Evolutionary conservation across 768 basidiomycete species (phyloP), one percentile per base, ranked within the genome.

Genomic region (Leucocoprinus sp.): DNA sequence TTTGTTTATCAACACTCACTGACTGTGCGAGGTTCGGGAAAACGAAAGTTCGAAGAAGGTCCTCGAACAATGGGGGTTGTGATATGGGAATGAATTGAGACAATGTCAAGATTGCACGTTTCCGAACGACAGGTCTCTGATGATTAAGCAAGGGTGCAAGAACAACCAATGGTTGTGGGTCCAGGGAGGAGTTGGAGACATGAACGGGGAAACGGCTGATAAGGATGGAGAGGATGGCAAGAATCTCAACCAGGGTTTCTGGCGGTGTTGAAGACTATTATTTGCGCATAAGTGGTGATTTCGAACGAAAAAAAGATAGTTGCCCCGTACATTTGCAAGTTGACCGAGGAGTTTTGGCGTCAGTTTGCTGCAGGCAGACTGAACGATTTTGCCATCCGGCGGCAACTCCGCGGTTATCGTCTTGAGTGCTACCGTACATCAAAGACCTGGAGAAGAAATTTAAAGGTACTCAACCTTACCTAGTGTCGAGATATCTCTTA

Each of bases 371-470:
- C 90, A 91, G 26, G 86, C 86, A 33, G 81, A 82, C 1, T 71
- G 70, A 0, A 85, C 84, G 46, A 93, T 80, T 56, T 80, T 82
- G 42, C 86, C 82, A 52, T 87, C 86, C 4, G 79, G 76, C 7
- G 89, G 87, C 40, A 98, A 71, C 63, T 97, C 93, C 14, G 84
- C 76, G 3, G 93, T 92, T 54, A 98, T 93, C 2, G 92, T 95
- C 67, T 97, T 98, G 47, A 99, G 70, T 4, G 92, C 95, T 93
- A 54, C 23, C 29, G 37, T 48, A 3, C 15, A 37, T 29, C 19
- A 31, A 27, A 45, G 97, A 69, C 5, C 88, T 92, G 92, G 54
- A 17, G 19, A 2, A 27, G 15, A 8, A 24, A 15, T 6, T 18
- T 9, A 21, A 9, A 33, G 31, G 14, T 31, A n/a, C 11, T 12